Evolutionary conservation across 2,329 filamentous ascomycete genomes (phyloP).

Genomic region (Trematosphaeria pertusa): DNA sequence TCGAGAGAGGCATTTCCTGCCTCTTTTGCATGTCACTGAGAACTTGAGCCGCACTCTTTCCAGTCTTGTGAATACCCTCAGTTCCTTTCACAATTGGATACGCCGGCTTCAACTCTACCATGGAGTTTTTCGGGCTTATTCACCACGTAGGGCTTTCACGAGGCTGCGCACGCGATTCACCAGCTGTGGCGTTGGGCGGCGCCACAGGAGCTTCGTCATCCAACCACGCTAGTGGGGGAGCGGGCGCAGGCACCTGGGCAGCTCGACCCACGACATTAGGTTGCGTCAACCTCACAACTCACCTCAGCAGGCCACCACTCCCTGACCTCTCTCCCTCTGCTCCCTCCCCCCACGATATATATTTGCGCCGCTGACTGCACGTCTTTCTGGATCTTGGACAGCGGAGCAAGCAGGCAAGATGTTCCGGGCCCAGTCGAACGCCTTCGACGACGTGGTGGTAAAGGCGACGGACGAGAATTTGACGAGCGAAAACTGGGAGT

Average conservation of each 20-base stretch:
- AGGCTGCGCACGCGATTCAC: no score
- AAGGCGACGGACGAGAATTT: constrained; percentile 98
- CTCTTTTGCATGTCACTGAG: background rate
- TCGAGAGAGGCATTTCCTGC: background rate
- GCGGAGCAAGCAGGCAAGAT: no score
- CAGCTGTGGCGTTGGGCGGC: no score
- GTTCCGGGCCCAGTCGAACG: constrained; percentile 66
- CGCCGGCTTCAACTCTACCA: no score
- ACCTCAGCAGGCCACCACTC: constrained; percentile 5
- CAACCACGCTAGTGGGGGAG: constrained; percentile 5
- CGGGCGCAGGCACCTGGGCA: constrained; percentile 8
- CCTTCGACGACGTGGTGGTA: constrained; percentile 74
- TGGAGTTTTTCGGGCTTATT: no score
- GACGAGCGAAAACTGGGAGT: constrained; percentile 81
- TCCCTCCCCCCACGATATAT: constrained; percentile 8
- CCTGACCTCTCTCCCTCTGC: constrained; percentile 5
- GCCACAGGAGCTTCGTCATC: constrained; percentile 11
- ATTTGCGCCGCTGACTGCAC: no score
- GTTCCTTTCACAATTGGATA: no score
- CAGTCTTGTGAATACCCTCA: no score
- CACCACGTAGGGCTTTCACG: no score
- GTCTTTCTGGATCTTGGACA: no score
- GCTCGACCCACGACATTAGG: constrained; percentile 1
- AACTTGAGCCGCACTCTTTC: no score
- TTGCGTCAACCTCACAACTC: constrained; percentile 14